Evolutionary conservation across 202 grass and related monocot species (phyloP), one percentile per base, ranked within the genome.

Genomic region (Carex arenaria): DNA sequence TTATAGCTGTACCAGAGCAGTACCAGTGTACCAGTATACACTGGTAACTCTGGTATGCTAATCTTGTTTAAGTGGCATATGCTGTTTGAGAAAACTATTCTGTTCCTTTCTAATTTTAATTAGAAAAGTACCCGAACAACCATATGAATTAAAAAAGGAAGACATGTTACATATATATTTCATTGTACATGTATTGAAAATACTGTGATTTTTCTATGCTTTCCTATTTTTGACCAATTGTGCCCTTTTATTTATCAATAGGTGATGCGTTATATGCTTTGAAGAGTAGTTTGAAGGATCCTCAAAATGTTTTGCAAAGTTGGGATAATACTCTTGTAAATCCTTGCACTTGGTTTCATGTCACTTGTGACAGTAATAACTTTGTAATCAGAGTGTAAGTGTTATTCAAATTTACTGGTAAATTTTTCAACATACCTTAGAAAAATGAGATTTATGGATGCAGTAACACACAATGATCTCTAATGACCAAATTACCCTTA

Each of bases 321-420:
- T 97, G 94, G 94, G 94, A 94, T 85, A 71, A 90, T 32, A 93
- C 94, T 61, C 86, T 97, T 64, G 94, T 94, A 80, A 97, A 97
- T 88, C 94, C 94, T 32, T 97, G 94, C 84, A 97, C 94, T 84
- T 97, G 94, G 94, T 97, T 97, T 82, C 94, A 97, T 87, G 92
- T 97, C 85, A 94, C 94, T 76, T 97, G 94, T 84, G 92, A 94
- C 84, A 26, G n/a, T 12, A 88, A 94, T 20, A 97, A 93, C 87
- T 84, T 84, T 87, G 94, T 97, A 70, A 97, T 93, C 72, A 91
- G 94, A 94, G 90, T 97, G 94, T 97, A 94, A 89, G 94, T 97
- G 68, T 38, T 36, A 69, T n/a, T n/a, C 47, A 57, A 28, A 59
- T 73, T 57, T 28, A 89, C 53, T 57, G 19, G 18, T 12, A 45